Conservation (phyloP, 2,329 filamentous ascomycete genomes). For the Epichloe baconii region DNA sequence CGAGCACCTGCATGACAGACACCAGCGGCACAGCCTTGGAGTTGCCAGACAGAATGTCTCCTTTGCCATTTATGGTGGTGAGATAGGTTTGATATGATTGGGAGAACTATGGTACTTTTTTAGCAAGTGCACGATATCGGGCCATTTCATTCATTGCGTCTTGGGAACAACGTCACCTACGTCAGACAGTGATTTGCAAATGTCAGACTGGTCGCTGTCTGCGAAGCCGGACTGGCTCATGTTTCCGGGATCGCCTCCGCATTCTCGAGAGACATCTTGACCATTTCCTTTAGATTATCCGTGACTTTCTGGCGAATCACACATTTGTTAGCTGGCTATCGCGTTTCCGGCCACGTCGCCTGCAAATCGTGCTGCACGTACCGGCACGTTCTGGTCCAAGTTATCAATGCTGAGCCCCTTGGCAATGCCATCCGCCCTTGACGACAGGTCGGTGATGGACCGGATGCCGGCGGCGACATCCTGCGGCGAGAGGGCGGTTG, state of each 20-base stretch:
- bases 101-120: slow-evolving; percentile 5
- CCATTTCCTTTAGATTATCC: not conserved
- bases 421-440: slow-evolving; percentile 2
- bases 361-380: not conserved
- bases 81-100: slow-evolving; percentile 7
- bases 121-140: not conserved
- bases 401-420: not conserved
- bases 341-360: not conserved
- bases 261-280: not conserved
- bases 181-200: slow-evolving; percentile 7
- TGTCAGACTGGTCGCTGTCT: slow-evolving; percentile 5
- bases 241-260: not conserved
- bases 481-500: not conserved
- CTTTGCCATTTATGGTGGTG: slow-evolving; percentile 8
- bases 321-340: not conserved
- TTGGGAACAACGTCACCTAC: slow-evolving; percentile 1
- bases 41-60: slow-evolving; percentile 4
- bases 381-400: not conserved
- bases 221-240: not conserved
- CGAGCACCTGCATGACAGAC: slow-evolving; percentile 7
- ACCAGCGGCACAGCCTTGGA: slow-evolving; percentile 6
- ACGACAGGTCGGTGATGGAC: slow-evolving; percentile 7
- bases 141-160: not conserved
- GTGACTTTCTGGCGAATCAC: not conserved
- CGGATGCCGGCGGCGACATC: not conserved